Evolutionary conservation across 1,139 yeast species (phyloP).

Genomic region (Candida tetrigidarum): DNA sequence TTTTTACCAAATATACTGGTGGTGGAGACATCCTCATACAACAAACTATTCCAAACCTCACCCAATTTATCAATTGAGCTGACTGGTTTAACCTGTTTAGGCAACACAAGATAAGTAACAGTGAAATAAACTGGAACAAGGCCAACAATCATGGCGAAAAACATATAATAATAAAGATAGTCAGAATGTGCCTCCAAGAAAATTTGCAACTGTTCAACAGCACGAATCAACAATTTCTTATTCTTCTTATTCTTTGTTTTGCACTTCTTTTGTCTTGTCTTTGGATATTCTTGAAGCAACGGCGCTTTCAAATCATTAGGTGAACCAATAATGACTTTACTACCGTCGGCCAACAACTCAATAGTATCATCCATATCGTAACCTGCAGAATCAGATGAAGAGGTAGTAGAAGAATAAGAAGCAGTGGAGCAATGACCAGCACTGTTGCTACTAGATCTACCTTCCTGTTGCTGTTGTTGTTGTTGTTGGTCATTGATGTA

Average conservation of each 20-base stretch:
- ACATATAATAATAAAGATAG: conserved; percentile 22
- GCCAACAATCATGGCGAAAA: conserved; percentile 16
- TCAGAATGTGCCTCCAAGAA: conserved; percentile 24
- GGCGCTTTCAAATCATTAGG: background rate
- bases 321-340: background rate
- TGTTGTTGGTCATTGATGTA: conserved; percentile 19
- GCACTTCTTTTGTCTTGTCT: background rate
- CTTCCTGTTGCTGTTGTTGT: conserved; percentile 4
- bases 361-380: conserved; percentile 11
- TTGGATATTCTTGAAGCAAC: background rate
- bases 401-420: too few species aligned
- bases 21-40: conserved; percentile 19
- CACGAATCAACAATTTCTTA: conserved; percentile 5
- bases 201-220: conserved; percentile 15
- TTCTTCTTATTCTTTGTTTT: background rate
- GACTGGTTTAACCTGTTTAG: conserved; percentile 9
- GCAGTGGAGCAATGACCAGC: background rate
- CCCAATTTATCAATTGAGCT: conserved; percentile 15
- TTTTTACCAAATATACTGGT: conserved; percentile 10
- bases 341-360: conserved; percentile 6
- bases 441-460: background rate
- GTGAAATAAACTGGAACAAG: conserved; percentile 12
- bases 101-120: conserved; percentile 4
- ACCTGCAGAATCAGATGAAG: too few species aligned
- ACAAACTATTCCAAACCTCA: conserved; percentile 15